A percentile compares a stretch with the other conserved stretches of the same genome.
These are phyloP conservation scores for Phytophthora ramorum DNA, from an alignment of 352 stramenopile species.

Conservation along the genomic window DNA sequence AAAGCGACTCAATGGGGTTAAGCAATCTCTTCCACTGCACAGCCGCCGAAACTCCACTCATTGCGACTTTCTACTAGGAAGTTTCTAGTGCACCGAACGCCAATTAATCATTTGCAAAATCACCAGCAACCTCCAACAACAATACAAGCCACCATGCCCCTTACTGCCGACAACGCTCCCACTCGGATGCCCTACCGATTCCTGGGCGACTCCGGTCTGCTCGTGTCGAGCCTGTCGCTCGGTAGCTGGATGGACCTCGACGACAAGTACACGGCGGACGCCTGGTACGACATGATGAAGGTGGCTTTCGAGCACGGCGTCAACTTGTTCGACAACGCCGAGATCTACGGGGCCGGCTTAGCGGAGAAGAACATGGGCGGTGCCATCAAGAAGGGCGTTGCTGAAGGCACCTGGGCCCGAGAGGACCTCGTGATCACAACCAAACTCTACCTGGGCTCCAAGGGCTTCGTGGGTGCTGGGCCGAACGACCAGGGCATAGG, in stretches of 20 bases:
- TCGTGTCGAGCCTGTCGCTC: constrained; percentile 48
- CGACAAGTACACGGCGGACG: constrained; percentile 19
- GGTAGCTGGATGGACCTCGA: constrained; percentile 39
- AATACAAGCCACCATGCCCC: no score
- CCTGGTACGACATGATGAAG: constrained; percentile 43
- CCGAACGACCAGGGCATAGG: no score
- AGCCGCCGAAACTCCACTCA: no score
- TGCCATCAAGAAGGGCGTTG: constrained; percentile 42
- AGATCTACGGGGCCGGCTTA: constrained; percentile 38
- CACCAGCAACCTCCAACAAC: no score
- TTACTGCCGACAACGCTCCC: no score
- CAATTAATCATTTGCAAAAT: no score
- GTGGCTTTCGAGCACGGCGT: constrained; percentile 46
- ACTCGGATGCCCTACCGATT: constrained; percentile 32
- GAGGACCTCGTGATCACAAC: constrained; percentile 65
- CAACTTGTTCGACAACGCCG: constrained; percentile 61
- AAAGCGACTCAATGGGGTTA: no score
- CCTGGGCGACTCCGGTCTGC: constrained; percentile 28
- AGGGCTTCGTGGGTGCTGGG: constrained; percentile 38
- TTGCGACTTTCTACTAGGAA: no score
- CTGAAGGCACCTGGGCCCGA: constrained; percentile 17
- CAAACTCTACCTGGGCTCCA: constrained; percentile 58
- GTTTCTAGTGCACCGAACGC: no score
- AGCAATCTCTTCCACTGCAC: no score
- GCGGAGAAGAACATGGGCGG: constrained; percentile 44